Percentiles rank a stretch among this genome's conserved stretches.
phyloP scores from a whole-genome alignment of 2,329 filamentous ascomycete species.

The Ambrosiella beaveri region DNA sequence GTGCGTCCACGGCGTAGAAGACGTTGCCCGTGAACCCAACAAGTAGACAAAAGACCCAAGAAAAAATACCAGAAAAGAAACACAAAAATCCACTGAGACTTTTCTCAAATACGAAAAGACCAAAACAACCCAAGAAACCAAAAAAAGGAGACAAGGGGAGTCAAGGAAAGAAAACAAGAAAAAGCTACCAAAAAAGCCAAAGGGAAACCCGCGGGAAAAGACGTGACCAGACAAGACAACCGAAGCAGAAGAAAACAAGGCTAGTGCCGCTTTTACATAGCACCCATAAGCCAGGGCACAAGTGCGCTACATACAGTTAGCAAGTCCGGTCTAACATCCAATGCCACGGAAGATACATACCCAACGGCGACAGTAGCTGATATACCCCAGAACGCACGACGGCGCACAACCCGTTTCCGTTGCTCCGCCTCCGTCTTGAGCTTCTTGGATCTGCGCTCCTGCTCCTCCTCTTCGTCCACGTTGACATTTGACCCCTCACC shows the following conservation, averaged over 20 bases:
- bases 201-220: not conserved
- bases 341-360: conserved; percentile 40
- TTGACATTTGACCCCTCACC: conserved; percentile 17
- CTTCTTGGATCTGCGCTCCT: conserved; percentile 49
- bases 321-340: conserved; percentile 14
- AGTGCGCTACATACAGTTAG: conserved; percentile 22
- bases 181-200: not conserved
- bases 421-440: conserved; percentile 65
- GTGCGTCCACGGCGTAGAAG: conserved; percentile 1
- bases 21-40: not conserved
- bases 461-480: conserved; percentile 25
- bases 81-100: conserved; percentile 5
- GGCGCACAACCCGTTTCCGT: conserved; percentile 72
- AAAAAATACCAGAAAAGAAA: not conserved
- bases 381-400: conserved; percentile 69
- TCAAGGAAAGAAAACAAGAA: conserved; percentile 1
- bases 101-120: conserved; percentile 7
- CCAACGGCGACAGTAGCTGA: conserved; percentile 76
- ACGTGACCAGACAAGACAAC: not conserved
- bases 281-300: conserved; percentile 34
- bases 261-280: conserved; percentile 23
- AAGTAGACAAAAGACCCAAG: not conserved
- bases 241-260: conserved; percentile 6
- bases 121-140: conserved; percentile 1
- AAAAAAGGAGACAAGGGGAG: conserved; percentile 6